These are phyloP conservation scores for Aureobasidium sp. DNA, from an alignment of 2,329 filamentous ascomycete genomes.

Conservation along the genomic window DNA sequence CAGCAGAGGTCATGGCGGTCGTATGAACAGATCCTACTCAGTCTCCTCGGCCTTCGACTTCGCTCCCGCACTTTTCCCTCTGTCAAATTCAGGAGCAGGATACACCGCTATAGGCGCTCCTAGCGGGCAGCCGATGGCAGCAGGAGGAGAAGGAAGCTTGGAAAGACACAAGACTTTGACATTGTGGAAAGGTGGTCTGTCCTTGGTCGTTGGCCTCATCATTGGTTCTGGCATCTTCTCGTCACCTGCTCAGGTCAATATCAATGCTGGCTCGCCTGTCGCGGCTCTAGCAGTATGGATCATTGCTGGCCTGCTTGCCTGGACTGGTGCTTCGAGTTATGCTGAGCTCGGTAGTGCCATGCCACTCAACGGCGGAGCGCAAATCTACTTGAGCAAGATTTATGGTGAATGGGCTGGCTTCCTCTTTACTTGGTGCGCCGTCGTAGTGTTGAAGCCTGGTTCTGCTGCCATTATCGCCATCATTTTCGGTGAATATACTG, in stretches of 20 bases:
- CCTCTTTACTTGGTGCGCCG: slow-evolving; percentile 92
- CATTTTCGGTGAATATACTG: slow-evolving; percentile 97
- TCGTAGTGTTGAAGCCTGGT: slow-evolving; percentile 88
- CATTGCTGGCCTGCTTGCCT: slow-evolving; percentile 84
- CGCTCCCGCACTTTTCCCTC: slow-evolving; percentile 81
- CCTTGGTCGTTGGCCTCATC: slow-evolving; percentile 83
- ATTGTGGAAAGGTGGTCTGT: slow-evolving; percentile 87
- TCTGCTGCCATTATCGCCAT: slow-evolving; percentile 91
- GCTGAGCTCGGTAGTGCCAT: slow-evolving; percentile 94
- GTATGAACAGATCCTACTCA: slow-evolving; percentile 65
- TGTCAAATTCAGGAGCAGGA: slow-evolving; percentile 64
- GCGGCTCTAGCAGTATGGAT: slow-evolving; percentile 87
- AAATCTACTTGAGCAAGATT: slow-evolving; percentile 92
- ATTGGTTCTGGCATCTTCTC: slow-evolving; percentile 97
- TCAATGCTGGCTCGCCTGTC: slow-evolving; percentile 83
- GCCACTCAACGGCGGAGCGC: slow-evolving; percentile 86
- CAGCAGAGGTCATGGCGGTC: slow-evolving; percentile 11
- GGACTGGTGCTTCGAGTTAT: slow-evolving; percentile 93
- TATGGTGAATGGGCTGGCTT: slow-evolving; percentile 92
- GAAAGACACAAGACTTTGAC: slow-evolving; percentile 96
- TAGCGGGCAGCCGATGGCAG: slow-evolving; percentile 49
- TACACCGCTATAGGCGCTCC: slow-evolving; percentile 84
- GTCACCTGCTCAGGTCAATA: slow-evolving; percentile 85
- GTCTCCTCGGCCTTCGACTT: slow-evolving; percentile 94
- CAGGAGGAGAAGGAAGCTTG: slow-evolving; percentile 64